Percentiles rank a stretch among this genome's conserved stretches.
Evolutionary conservation across 1,284 basidiomycete species (phyloP).

Genomic region (Cystobasidium sp.): DNA sequence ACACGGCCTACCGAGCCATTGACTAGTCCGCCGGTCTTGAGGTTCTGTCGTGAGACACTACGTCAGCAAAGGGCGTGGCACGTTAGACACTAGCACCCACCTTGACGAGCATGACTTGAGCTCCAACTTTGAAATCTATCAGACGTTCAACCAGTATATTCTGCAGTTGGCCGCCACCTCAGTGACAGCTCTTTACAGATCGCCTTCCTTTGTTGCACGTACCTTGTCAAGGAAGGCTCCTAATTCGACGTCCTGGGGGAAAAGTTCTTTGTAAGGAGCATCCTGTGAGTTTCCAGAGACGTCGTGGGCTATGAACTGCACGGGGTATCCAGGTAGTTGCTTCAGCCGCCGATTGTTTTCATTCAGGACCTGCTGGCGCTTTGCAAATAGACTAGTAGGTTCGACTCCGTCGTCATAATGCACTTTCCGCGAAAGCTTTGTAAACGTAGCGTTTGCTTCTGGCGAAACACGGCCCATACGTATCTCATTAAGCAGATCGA

Average conservation of each 20-base stretch:
- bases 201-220: background rate
- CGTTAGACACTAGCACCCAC: slow-evolving; percentile 56
- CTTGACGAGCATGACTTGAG: slow-evolving; percentile 76
- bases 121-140: slow-evolving; percentile 70
- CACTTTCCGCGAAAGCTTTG: slow-evolving; percentile 64
- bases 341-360: slow-evolving; percentile 73
- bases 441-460: slow-evolving; percentile 67
- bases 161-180: background rate
- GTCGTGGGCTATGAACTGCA: slow-evolving; percentile 49
- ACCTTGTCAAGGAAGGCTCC: slow-evolving; percentile 34
- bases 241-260: background rate
- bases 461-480: slow-evolving; percentile 73
- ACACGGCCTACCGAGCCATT: slow-evolving; percentile 84
- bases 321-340: slow-evolving; percentile 42
- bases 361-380: slow-evolving; percentile 76
- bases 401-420: slow-evolving; percentile 72
- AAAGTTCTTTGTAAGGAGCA: slow-evolving; percentile 47
- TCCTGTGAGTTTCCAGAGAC: slow-evolving; percentile 9
- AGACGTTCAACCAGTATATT: slow-evolving; percentile 57
- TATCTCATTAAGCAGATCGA: slow-evolving; percentile 89
- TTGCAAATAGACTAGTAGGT: slow-evolving; percentile 84
- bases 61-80: background rate
- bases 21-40: slow-evolving; percentile 65
- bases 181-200: background rate
- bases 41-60: slow-evolving; percentile 2